phyloP scores from a whole-genome alignment of 2,329 filamentous ascomycete species.

The Meredithiella fracta region DNA sequence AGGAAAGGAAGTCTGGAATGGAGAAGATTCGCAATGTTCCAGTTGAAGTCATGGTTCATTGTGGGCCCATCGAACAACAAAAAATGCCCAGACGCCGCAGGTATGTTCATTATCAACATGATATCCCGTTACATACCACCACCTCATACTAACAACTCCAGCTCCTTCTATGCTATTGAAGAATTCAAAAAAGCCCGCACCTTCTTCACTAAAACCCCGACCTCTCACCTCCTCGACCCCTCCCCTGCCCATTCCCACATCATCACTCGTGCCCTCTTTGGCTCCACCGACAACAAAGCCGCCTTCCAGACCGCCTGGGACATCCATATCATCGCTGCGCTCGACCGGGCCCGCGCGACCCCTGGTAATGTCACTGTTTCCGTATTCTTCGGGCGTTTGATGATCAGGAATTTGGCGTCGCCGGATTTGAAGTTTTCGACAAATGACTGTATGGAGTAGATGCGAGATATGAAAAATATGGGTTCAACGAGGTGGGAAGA shows the following conservation, averaged over 20 bases:
- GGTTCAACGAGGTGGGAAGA: not conserved
- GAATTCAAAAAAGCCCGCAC: not conserved
- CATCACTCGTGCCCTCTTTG: not conserved
- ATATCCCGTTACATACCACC: not conserved
- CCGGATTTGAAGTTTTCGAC: not conserved
- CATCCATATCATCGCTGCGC: not conserved
- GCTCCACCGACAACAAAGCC: not conserved
- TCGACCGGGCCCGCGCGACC: not conserved
- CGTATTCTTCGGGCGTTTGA: constrained; percentile 1
- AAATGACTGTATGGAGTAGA: not conserved
- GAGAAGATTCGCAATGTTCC: not conserved
- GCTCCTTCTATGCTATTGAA: not conserved
- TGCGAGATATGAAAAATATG: not conserved
- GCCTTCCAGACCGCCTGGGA: not conserved
- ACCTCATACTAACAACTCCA: not conserved
- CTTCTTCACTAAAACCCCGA: not conserved
- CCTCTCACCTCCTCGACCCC: not conserved
- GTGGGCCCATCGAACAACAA: not conserved
- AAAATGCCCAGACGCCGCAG: not conserved
- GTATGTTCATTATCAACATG: not conserved
- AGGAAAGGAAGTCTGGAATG: not conserved
- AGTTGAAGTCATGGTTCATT: not conserved
- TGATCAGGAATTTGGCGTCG: not conserved
- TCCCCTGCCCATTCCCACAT: not conserved
- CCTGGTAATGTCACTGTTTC: constrained; percentile 3